Evolutionary conservation across 1,284 basidiomycete species (phyloP).

Genomic region (Malassezia slooffiae): DNA sequence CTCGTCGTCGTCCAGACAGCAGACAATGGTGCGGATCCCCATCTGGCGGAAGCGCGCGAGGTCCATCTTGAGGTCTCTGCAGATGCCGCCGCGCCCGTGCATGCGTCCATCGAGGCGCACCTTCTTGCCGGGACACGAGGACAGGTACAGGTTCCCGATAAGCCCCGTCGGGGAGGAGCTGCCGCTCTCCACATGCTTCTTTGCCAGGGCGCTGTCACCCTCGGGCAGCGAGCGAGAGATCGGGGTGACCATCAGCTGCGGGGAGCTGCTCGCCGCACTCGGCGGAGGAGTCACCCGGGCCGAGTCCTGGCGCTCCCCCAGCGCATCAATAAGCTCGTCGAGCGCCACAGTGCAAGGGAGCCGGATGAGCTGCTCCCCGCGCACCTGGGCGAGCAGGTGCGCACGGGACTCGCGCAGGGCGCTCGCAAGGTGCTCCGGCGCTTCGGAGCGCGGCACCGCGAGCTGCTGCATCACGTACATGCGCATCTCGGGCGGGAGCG

Average conservation of each 20-base stretch:
- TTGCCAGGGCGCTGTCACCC: too few relatives aligned
- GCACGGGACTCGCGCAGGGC: constrained; percentile 14
- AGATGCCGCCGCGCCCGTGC: constrained; percentile 70
- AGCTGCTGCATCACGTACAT: too few relatives aligned
- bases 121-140: constrained; percentile 93
- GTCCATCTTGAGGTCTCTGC: constrained; percentile 68
- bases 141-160: constrained; percentile 79
- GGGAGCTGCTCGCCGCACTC: too few relatives aligned
- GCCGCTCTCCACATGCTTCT: too few relatives aligned
- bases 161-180: too few relatives aligned
- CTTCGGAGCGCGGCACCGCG: neutral
- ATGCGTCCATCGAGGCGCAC: constrained; percentile 71
- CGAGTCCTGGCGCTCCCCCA: neutral
- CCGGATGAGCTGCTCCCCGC: constrained; percentile 28
- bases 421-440: neutral
- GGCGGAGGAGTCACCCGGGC: too few relatives aligned
- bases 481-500: neutral
- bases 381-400: constrained; percentile 17
- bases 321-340: constrained; percentile 2
- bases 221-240: too few relatives aligned
- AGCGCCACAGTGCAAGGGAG: constrained; percentile 25
- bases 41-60: constrained; percentile 63
- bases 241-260: too few relatives aligned
- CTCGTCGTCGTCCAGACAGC: constrained; percentile 79
- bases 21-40: constrained; percentile 70